Evolutionary conservation across 2,329 filamentous ascomycete genomes (phyloP), one percentile per base, ranked within the genome.

Genomic region (Alternaria metachromatica): DNA sequence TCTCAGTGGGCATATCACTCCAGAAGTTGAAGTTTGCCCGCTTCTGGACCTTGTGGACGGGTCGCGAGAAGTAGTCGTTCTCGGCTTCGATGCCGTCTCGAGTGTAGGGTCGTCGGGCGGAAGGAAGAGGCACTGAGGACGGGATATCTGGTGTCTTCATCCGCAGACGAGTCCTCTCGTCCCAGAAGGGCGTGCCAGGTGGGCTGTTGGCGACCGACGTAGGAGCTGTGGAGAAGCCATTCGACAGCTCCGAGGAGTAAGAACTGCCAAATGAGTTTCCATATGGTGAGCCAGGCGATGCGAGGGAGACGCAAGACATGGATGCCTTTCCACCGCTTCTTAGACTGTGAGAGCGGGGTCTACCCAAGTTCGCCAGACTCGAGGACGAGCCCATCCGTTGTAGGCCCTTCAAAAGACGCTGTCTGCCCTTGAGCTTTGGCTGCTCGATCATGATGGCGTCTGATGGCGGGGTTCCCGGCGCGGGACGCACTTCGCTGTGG

Each of bases 341-440:
- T 72, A 90, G 91, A 73, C 87, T 90, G 62, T 88, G 86, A 7
- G 92, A 90, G 60, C 89, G 86, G 25, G 88, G 83, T 63, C 91
- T 87, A 60, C 88, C 86, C 58, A 89, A 80, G 62, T 87, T 87
- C 44, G 87, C 84, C 55, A 97, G 82, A 15, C 91, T 92, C 1
- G 92, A 90, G 7, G 90, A 93, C 0, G 93, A 97, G 11, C 92
- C 90, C 74, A 96, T 95, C 62, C 92, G 90, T 66, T 95, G 90
- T 53, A 97, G 85, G 30, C 90, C 88, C 66, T 89, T 89, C 18
- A 96, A 83, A 33, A 97, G 80, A 63, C 90, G 88, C 72, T 90
- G 88, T 50, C 91, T 88, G 57, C 88, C 87, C 77, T 90, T 93
- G 60, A 87, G 83, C 80, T 90, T 93, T 25, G 83, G 84, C 55